These are phyloP conservation scores for Naganishia randhawae DNA, from an alignment of 768 basidiomycete species.

Conservation along the genomic window DNA sequence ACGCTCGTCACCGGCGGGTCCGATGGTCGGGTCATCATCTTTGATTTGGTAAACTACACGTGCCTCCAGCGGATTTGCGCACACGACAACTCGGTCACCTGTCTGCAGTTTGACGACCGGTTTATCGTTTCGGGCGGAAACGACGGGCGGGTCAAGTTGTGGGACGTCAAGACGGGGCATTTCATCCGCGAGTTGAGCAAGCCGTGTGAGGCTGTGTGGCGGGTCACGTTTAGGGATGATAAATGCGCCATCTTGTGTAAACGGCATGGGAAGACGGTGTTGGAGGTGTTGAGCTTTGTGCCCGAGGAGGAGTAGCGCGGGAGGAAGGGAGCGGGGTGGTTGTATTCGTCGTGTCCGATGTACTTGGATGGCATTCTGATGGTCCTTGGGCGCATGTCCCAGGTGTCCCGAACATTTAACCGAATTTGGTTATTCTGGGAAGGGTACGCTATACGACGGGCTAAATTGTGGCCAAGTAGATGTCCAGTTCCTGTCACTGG, in stretches of 20 bases:
- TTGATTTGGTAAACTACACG: slow-evolving; percentile 55
- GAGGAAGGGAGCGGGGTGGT: not conserved
- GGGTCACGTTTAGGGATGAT: slow-evolving; percentile 69
- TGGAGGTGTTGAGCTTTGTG: slow-evolving; percentile 71
- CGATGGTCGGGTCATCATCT: slow-evolving; percentile 78
- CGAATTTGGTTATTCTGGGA: too few species aligned
- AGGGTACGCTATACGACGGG: too few species aligned
- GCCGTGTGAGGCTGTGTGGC: slow-evolving; percentile 70
- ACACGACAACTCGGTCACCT: slow-evolving; percentile 80
- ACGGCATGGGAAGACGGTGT: slow-evolving; percentile 72
- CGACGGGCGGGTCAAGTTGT: slow-evolving; percentile 66
- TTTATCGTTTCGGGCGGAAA: slow-evolving; percentile 74
- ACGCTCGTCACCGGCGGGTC: slow-evolving; percentile 76
- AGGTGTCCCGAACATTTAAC: too few species aligned
- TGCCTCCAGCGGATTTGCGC: slow-evolving; percentile 66
- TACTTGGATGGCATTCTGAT: too few species aligned
- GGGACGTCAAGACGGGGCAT: slow-evolving; percentile 58
- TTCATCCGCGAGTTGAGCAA: slow-evolving; percentile 74
- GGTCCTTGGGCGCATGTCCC: too few species aligned
- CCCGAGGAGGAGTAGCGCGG: slow-evolving; percentile 39
- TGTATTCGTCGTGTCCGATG: not conserved
- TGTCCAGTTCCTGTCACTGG: too few species aligned
- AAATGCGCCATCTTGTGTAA: slow-evolving; percentile 76
- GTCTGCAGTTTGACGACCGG: slow-evolving; percentile 76
- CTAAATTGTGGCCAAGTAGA: too few species aligned